Evolutionary conservation across 2,329 filamentous ascomycete species (phyloP).

Genomic region (Raffaelea arxii): DNA sequence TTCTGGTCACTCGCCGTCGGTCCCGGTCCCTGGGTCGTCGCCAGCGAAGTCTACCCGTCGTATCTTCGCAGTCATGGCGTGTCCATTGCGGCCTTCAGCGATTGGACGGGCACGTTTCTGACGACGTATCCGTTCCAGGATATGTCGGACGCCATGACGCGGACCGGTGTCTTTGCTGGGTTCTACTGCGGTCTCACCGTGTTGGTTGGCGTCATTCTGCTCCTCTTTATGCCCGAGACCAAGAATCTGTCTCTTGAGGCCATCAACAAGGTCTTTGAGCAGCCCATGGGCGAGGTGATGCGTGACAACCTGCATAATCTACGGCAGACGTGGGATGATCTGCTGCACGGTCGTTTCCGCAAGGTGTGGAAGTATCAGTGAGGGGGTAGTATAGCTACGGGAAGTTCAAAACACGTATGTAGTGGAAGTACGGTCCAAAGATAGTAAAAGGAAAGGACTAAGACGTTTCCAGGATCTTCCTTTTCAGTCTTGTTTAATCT

Average conservation of each 20-base stretch:
- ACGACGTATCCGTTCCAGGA: not conserved
- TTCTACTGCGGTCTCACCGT: not conserved
- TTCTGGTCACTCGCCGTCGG: not conserved
- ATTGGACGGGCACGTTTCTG: not conserved
- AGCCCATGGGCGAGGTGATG: not conserved
- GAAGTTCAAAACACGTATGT: too few relatives aligned
- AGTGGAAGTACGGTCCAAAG: too few relatives aligned
- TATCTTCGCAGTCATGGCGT: not conserved
- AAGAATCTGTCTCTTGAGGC: not conserved
- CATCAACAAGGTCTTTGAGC: not conserved
- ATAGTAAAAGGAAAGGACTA: too few relatives aligned
- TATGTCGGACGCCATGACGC: not conserved
- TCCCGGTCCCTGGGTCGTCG: not conserved
- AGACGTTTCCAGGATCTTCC: too few relatives aligned
- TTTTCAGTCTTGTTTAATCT: too few relatives aligned
- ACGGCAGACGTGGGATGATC: not conserved
- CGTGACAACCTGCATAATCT: not conserved
- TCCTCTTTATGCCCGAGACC: not conserved
- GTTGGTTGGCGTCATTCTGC: not conserved
- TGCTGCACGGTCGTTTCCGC: not conserved
- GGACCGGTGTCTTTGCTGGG: not conserved
- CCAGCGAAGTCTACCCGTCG: not conserved
- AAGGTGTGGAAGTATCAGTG: not conserved
- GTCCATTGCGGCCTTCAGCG: not conserved
- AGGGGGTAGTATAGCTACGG: not conserved